phyloP scores from a whole-genome alignment of 2,329 filamentous ascomycete species.

The Colletotrichum sp. region DNA sequence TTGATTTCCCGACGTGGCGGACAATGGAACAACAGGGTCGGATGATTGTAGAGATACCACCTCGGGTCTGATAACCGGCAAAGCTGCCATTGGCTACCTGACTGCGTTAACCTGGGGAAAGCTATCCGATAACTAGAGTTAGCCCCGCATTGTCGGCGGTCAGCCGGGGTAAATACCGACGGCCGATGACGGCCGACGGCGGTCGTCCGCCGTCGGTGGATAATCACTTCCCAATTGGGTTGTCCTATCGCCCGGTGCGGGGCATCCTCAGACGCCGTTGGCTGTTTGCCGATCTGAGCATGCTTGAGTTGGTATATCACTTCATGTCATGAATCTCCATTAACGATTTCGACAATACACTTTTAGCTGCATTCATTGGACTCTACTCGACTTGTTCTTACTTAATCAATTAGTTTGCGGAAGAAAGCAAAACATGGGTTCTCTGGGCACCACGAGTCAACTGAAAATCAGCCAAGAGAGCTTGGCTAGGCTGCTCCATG shows the following conservation, averaged over 20 bases:
- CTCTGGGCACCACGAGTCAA: background rate
- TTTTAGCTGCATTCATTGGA: background rate
- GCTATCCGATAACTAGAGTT: background rate
- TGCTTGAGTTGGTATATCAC: background rate
- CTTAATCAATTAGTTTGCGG: background rate
- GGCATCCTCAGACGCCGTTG: background rate
- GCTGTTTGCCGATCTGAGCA: background rate
- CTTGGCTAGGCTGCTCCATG: background rate
- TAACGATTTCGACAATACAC: rapidly evolving
- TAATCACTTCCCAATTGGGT: background rate
- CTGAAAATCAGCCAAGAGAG: background rate
- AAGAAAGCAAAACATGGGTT: background rate
- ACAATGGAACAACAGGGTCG: background rate
- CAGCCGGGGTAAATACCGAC: background rate
- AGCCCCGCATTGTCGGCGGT: background rate
- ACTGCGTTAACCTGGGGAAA: background rate
- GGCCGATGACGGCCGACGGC: background rate
- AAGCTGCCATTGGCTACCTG: background rate
- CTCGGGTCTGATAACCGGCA: background rate
- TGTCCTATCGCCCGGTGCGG: background rate
- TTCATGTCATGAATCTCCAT: background rate
- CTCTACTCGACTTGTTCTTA: rapidly evolving
- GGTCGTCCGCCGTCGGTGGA: background rate
- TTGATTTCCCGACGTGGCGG: background rate
- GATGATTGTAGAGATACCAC: background rate